Percentiles rank a stretch among this genome's conserved stretches.
Conservation (phyloP, 2,329 filamentous ascomycete genomes). For the Alternaria triticimaculans region DNA sequence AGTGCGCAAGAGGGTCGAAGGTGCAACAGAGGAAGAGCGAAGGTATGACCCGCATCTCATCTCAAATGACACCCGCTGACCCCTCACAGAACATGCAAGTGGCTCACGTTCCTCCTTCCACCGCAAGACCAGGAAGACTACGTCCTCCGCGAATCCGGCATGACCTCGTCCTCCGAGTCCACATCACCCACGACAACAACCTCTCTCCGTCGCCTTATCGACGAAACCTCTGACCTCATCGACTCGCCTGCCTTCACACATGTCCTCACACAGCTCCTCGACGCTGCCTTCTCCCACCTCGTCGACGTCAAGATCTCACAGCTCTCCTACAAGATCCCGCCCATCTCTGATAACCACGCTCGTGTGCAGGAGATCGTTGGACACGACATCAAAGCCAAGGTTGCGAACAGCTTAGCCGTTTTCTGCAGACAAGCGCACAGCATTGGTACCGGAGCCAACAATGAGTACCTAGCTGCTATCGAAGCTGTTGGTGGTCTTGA, state of each 20-base stretch:
- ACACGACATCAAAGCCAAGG: conserved; percentile 66
- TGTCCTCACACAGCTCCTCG: conserved; percentile 84
- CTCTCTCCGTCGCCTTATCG: conserved; percentile 80
- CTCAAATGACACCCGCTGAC: conserved; percentile 12
- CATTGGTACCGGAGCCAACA: conserved; percentile 71
- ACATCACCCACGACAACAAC: conserved; percentile 52
- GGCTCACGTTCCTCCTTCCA: conserved; percentile 86
- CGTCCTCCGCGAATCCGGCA: conserved; percentile 85
- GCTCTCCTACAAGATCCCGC: conserved; percentile 74
- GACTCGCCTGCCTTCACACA: conserved; percentile 91
- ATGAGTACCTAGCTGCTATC: conserved; percentile 67
- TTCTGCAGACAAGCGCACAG: conserved; percentile 88
- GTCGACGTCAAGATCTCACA: conserved; percentile 81
- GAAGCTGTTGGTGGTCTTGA: conserved; percentile 78
- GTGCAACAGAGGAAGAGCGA: conserved; percentile 69
- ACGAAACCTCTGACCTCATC: conserved; percentile 94
- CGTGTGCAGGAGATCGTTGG: conserved; percentile 61
- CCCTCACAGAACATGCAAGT: conserved; percentile 62
- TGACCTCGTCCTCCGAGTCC: conserved; percentile 56
- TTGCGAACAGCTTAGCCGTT: conserved; percentile 89
- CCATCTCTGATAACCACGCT: conserved; percentile 49
- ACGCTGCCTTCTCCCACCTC: conserved; percentile 83
- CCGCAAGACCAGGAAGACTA: conserved; percentile 78
- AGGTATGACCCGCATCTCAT: conserved; percentile 48
- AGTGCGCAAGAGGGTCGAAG: conserved; percentile 85